phyloP scores from a whole-genome alignment of 1,139 yeast species.

The Petasospora fabianii region DNA sequence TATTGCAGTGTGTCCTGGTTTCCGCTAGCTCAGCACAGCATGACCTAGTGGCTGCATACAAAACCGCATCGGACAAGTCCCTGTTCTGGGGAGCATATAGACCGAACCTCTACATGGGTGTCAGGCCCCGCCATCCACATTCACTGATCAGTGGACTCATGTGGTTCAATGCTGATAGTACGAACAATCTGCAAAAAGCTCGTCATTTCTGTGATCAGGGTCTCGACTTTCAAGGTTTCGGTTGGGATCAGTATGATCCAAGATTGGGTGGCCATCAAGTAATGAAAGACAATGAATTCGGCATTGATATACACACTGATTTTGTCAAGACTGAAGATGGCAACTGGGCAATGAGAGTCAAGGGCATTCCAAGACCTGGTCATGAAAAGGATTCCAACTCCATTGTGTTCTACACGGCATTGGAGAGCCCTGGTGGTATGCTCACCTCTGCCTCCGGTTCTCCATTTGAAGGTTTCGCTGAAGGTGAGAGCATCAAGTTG shows the following conservation, averaged over 20 bases:
- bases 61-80: slow-evolving; percentile 37
- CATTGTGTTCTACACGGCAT: slow-evolving; percentile 72
- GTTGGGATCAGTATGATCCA: slow-evolving; percentile 87
- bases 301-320: slow-evolving; percentile 61
- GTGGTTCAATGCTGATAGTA: slow-evolving; percentile 77
- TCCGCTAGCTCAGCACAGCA: background rate
- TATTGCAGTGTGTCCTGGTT: background rate
- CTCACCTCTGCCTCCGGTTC: slow-evolving; percentile 35
- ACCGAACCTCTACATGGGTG: slow-evolving; percentile 80
- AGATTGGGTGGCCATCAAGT: slow-evolving; percentile 81
- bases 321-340: slow-evolving; percentile 75
- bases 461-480: slow-evolving; percentile 24
- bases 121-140: slow-evolving; percentile 71
- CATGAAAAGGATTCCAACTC: slow-evolving; percentile 51
- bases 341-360: slow-evolving; percentile 72
- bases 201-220: slow-evolving; percentile 79
- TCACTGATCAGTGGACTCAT: slow-evolving; percentile 78
- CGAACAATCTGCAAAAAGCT: slow-evolving; percentile 52
- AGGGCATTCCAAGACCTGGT: slow-evolving; percentile 56
- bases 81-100: slow-evolving; percentile 92
- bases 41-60: slow-evolving; percentile 23
- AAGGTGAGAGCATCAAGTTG: slow-evolving; percentile 38
- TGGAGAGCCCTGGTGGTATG: slow-evolving; percentile 57
- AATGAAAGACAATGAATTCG: slow-evolving; percentile 63
- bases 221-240: slow-evolving; percentile 70